Percentiles rank a stretch among this genome's conserved stretches.
Conservation (phyloP, 495 filamentous ascomycete species). For the Xylona heveae region DNA sequence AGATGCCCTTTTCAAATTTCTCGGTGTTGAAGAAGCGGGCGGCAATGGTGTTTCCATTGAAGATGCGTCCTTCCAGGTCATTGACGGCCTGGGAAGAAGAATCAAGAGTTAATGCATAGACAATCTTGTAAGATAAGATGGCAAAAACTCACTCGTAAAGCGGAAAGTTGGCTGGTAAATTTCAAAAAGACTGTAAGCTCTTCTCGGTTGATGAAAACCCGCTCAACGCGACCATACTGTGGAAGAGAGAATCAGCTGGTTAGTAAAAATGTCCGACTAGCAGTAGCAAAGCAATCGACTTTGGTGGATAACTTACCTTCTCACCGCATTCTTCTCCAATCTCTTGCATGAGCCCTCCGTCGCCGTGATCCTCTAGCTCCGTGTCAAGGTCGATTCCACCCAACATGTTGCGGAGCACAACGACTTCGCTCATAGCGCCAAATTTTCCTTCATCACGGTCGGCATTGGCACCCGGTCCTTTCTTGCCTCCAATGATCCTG, state of each 20-base stretch:
- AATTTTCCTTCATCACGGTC: constrained; percentile 34
- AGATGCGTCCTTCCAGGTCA: constrained; percentile 60
- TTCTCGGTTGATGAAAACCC: constrained; percentile 47
- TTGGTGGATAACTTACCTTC: constrained; percentile 27
- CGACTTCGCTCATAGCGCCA: constrained; percentile 56
- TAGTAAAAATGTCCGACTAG: constrained; percentile 6
- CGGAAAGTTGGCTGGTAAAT: constrained; percentile 63
- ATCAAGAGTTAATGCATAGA: not conserved
- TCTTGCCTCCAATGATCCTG: constrained; percentile 58
- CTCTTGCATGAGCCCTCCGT: constrained; percentile 66
- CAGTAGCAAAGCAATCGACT: not conserved
- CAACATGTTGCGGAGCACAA: constrained; percentile 62
- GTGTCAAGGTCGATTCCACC: constrained; percentile 52
- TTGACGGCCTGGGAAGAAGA: constrained; percentile 47
- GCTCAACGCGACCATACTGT: constrained; percentile 69
- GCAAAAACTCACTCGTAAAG: constrained; percentile 42
- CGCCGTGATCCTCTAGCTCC: constrained; percentile 34
- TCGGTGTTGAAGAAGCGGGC: constrained; percentile 63
- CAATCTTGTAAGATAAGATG: not conserved
- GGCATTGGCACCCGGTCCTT: constrained; percentile 20
- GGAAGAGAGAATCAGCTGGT: not conserved
- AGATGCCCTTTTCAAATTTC: constrained; percentile 56
- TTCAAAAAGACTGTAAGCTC: constrained; percentile 65
- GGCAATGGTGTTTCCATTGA: constrained; percentile 64
- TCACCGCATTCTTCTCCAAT: constrained; percentile 82